Evolutionary conservation across 768 basidiomycete genomes (phyloP).

Genomic region (Mycena vulgaris): DNA sequence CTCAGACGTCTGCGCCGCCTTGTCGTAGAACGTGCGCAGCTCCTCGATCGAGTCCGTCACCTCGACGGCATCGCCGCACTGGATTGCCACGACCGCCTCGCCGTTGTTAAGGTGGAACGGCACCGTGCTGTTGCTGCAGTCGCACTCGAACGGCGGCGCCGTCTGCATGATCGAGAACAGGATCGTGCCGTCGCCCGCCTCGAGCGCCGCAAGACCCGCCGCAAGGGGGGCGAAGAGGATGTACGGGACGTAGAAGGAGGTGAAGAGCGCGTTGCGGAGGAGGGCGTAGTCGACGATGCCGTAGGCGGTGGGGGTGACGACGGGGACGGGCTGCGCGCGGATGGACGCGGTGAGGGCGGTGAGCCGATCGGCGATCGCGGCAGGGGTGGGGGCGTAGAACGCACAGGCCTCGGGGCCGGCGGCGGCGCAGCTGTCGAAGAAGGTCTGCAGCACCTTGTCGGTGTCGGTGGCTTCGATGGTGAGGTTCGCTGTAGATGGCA

Average conservation of each 20-base stretch:
- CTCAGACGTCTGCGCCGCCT: constrained; percentile 27
- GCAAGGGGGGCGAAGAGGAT: constrained; percentile 35
- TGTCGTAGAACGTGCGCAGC: constrained; percentile 28
- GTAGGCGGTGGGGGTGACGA: constrained; percentile 36
- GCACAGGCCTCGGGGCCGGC: constrained; percentile 45
- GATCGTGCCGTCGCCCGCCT: constrained; percentile 42
- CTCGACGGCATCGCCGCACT: constrained; percentile 41
- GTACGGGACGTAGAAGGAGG: constrained; percentile 43
- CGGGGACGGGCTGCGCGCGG: constrained; percentile 40
- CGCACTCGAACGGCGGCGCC: constrained; percentile 12
- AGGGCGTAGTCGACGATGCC: constrained; percentile 44
- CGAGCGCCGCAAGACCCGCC: constrained; percentile 43
- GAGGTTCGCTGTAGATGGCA: constrained; percentile 29
- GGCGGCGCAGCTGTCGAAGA: constrained; percentile 42
- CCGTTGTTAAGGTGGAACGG: constrained; percentile 14
- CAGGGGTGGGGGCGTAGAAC: constrained; percentile 42
- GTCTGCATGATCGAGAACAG: constrained; percentile 29
- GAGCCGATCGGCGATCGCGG: constrained; percentile 38
- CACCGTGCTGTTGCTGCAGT: constrained; percentile 9
- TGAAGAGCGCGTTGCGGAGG: constrained; percentile 41
- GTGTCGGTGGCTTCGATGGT: constrained; percentile 43
- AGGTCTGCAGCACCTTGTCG: constrained; percentile 41
- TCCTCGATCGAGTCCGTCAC: constrained; percentile 36
- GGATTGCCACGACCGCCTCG: constrained; percentile 19
- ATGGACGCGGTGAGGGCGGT: constrained; percentile 36